A percentile compares a stretch with the other conserved stretches of the same genome.
Conservation (phyloP, 257 asterid genomes). For the Gentiana macrophylla region DNA sequence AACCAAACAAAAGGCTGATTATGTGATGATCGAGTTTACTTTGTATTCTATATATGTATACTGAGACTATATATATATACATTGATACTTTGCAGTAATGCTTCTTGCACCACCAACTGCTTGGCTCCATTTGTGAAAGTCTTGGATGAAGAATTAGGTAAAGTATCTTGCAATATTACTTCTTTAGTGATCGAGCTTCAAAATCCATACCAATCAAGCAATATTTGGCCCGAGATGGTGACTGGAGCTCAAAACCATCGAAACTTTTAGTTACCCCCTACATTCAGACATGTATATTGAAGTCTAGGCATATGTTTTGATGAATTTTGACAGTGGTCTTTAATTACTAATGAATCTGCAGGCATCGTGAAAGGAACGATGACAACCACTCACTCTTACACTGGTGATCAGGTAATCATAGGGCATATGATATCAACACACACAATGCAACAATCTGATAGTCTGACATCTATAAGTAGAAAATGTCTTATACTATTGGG, state of each 20-base stretch:
- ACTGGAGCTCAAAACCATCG: too few species aligned
- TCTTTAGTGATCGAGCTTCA: not conserved
- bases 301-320: too few species aligned
- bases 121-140: constrained; percentile 91
- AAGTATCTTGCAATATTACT: constrained; percentile 5
- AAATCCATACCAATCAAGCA: not conserved
- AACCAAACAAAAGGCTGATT: not conserved
- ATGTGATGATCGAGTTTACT: not conserved
- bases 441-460: too few species aligned
- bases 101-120: constrained; percentile 96
- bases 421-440: not conserved
- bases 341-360: constrained; percentile 14
- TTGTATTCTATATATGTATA: not conserved
- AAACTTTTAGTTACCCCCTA: too few species aligned
- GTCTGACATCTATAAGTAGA: too few species aligned
- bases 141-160: constrained; percentile 78
- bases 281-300: too few species aligned
- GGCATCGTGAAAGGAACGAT: constrained; percentile 96
- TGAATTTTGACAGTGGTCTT: not conserved
- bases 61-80: not conserved
- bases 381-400: constrained; percentile 97
- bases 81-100: constrained; percentile 47
- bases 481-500: too few species aligned
- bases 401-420: constrained; percentile 77
- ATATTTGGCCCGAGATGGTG: too few species aligned